Base-by-base conservation (phyloP, 1,139 yeast species). In the Zygosaccharomyces sapae region DNA sequence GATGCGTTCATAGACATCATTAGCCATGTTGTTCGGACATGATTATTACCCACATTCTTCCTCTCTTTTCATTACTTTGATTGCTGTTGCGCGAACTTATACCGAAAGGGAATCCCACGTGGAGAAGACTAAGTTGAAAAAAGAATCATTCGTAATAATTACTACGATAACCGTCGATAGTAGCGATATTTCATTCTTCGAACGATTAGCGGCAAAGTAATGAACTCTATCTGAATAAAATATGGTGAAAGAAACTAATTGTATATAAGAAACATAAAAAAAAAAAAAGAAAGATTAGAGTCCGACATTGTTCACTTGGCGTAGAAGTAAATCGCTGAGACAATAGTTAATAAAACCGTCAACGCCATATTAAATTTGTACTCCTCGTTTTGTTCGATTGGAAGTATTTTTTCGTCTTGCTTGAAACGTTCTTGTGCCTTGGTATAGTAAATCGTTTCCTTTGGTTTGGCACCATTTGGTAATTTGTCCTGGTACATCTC, bases 401-500 rank as follows among this genome's bases (percentile, higher is more conserved):
- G 54, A 5, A 42, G 37, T 45, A 68, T 58, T 38, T 53, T 51
- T 9, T 53, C 48, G 48, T 70, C 74, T 35, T 55, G 53, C 31
- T 53, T 49, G 35, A 63, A 48, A 56, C 73, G 69, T 40, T 65
- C 61, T 19, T 56, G 48, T 1, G 76, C 74, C 53, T 70, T 71
- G 38, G 62, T 46, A 47, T 68, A 71, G n/a, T 68, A 54, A 36
- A 55, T 62, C 6, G 78, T 73, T 51, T 69, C 59, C 49, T 61
- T 63, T 43, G 77, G 76, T 30, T 62, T 59, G 37, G 70, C 70
- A 31, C 76, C 76, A 6, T 51, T 45, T 46, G 81, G 81, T 43
- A 75, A 55, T 52, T 76, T 71, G 38, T 70, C 68, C 54, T 90
- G 92, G 63, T 80, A 80, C 76, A 84, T 74, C 46, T 74, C 71